Percentiles rank a stretch among this genome's conserved stretches.
phyloP scores from a whole-genome alignment of 768 basidiomycete genomes.

The Crepidotus variabilis region DNA sequence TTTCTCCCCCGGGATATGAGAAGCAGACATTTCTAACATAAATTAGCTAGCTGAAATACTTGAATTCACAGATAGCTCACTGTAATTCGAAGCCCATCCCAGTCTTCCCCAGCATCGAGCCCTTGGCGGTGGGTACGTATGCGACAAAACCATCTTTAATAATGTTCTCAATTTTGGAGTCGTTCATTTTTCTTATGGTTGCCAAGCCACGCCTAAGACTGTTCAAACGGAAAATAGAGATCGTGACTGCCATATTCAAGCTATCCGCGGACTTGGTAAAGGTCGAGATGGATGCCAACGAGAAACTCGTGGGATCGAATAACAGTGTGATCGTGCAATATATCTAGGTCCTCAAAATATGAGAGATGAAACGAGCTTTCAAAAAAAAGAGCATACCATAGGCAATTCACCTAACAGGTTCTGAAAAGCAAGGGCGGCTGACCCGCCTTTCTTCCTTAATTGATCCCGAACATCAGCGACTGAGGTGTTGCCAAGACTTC shows the following conservation, averaged over 20 bases:
- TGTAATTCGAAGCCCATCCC: conserved; percentile 22
- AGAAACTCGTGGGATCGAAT: conserved; percentile 28
- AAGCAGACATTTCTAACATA: conserved; percentile 50
- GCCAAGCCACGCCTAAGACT: conserved; percentile 20
- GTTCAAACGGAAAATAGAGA: conserved; percentile 14
- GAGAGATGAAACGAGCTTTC: background rate
- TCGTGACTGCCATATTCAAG: conserved; percentile 23
- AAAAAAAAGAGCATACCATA: background rate
- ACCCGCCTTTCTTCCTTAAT: background rate
- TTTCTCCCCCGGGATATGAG: conserved; percentile 43
- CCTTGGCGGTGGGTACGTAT: conserved; percentile 18
- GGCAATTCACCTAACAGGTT: background rate
- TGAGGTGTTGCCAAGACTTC: conserved; percentile 17
- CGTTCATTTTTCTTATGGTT: conserved; percentile 30
- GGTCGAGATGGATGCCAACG: conserved; percentile 35
- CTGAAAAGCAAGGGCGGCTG: background rate
- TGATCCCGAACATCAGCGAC: conserved; percentile 17
- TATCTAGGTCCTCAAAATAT: conserved; percentile 21
- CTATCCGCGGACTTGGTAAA: conserved; percentile 31
- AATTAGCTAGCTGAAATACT: too few relatives aligned
- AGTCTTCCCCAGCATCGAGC: conserved; percentile 4
- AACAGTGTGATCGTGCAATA: conserved; percentile 32
- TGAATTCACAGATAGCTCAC: too few relatives aligned
- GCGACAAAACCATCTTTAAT: conserved; percentile 20
- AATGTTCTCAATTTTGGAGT: conserved; percentile 17